Evolutionary conservation across 2,329 filamentous ascomycete species (phyloP).

Genomic region (Thielaviopsis euricoi): DNA sequence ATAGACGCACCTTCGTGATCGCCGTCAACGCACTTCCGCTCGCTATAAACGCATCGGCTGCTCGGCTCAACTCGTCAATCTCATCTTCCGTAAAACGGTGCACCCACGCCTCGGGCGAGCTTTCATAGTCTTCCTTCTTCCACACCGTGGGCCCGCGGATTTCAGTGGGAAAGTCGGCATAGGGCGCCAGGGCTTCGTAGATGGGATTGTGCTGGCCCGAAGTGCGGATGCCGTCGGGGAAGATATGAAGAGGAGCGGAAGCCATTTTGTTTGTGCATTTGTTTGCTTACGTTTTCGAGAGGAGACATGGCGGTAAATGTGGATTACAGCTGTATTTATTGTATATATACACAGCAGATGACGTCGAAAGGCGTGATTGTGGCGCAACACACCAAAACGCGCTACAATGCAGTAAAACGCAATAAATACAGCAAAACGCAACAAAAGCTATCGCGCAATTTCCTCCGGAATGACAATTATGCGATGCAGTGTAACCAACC

Average conservation of each 20-base stretch:
- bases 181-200: slow-evolving; percentile 47
- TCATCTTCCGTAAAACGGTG: slow-evolving; percentile 52
- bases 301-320: no score
- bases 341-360: no score
- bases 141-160: slow-evolving; percentile 61
- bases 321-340: no score
- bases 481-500: no score
- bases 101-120: slow-evolving; percentile 53
- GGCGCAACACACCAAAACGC: no score
- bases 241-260: slow-evolving; percentile 23
- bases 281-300: no score
- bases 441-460: no score
- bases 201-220: slow-evolving; percentile 58
- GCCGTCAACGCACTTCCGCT: slow-evolving; percentile 51
- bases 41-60: slow-evolving; percentile 53
- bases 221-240: slow-evolving; percentile 32
- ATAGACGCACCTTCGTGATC: slow-evolving; percentile 28
- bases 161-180: slow-evolving; percentile 51
- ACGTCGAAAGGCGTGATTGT: no score
- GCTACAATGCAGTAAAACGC: no score
- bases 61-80: slow-evolving; percentile 46
- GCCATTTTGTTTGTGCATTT: no score
- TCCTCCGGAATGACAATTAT: no score
- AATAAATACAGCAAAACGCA: no score
- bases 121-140: slow-evolving; percentile 46